Conservation (phyloP, 2,329 filamentous ascomycete species). For the Diplodia scrobiculata region DNA sequence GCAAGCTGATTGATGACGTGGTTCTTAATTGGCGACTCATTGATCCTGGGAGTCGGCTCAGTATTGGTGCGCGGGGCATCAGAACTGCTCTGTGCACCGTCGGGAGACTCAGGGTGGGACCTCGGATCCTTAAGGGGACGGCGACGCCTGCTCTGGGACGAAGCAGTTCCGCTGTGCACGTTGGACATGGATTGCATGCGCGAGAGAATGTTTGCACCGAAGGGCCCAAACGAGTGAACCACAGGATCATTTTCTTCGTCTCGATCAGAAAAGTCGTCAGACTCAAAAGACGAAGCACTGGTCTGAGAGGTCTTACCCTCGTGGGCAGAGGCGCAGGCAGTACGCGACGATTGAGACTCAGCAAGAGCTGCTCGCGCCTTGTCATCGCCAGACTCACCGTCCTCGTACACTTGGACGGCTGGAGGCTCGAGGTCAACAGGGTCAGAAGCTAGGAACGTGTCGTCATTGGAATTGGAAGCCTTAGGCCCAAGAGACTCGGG, state of each 20-base stretch:
- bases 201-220: constrained; percentile 80
- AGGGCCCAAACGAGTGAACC: constrained; percentile 88
- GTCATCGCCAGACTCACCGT: constrained; percentile 40
- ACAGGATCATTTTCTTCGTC: constrained; percentile 92
- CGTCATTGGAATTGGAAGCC: constrained; percentile 34
- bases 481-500: constrained; percentile 67
- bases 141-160: constrained; percentile 50
- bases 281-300: constrained; percentile 35
- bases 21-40: constrained; percentile 64
- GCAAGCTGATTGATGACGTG: constrained; percentile 95
- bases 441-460: constrained; percentile 51
- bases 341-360: constrained; percentile 38
- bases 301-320: constrained; percentile 37
- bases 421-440: constrained; percentile 32
- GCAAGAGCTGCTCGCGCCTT: constrained; percentile 33
- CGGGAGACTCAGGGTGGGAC: constrained; percentile 39
- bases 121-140: constrained; percentile 30
- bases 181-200: constrained; percentile 75
- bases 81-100: constrained; percentile 31
- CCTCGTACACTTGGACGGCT: constrained; percentile 44
- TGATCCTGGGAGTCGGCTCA: constrained; percentile 37
- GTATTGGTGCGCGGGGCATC: constrained; percentile 31
- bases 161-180: constrained; percentile 51
- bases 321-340: constrained; percentile 38
- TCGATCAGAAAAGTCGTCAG: constrained; percentile 68